A percentile compares a stretch with the other conserved stretches of the same genome.
These are phyloP conservation scores for Daldinia eschscholtzii DNA, from an alignment of 2,329 filamentous ascomycete genomes.

Conservation along the genomic window DNA sequence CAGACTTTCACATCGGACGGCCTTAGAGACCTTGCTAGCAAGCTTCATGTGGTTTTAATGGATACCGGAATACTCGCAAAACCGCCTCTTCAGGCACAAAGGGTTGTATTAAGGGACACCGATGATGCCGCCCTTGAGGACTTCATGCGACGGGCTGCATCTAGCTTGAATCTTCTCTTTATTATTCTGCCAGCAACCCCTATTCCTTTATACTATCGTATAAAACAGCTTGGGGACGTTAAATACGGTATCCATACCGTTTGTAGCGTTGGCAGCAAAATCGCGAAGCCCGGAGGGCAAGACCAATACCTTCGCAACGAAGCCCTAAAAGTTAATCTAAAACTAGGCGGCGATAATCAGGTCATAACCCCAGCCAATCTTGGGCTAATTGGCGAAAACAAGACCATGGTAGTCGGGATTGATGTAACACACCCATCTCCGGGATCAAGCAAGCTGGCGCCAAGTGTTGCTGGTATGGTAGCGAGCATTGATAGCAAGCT, in stretches of 20 bases:
- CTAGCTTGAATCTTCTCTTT: slow-evolving; percentile 57
- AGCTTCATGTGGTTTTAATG: background rate
- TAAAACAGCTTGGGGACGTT: slow-evolving; percentile 71
- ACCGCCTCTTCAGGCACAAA: background rate
- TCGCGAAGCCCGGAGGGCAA: slow-evolving; percentile 50
- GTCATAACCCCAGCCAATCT: slow-evolving; percentile 56
- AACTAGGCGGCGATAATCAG: slow-evolving; percentile 72
- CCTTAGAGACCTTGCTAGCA: background rate
- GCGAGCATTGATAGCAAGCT: slow-evolving; percentile 72
- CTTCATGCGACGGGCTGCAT: slow-evolving; percentile 3
- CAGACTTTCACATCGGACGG: background rate
- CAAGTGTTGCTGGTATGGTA: slow-evolving; percentile 78
- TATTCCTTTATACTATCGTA: slow-evolving; percentile 64
- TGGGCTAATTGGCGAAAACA: slow-evolving; percentile 60
- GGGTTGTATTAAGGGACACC: background rate
- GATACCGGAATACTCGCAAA: background rate
- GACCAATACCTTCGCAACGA: slow-evolving; percentile 66
- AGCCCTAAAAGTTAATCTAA: slow-evolving; percentile 75
- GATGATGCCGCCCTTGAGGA: background rate
- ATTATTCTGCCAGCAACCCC: slow-evolving; percentile 60
- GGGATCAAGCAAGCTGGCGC: slow-evolving; percentile 67
- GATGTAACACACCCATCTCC: slow-evolving; percentile 82
- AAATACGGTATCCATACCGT: slow-evolving; percentile 70
- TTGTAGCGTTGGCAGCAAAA: slow-evolving; percentile 65
- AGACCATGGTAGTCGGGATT: slow-evolving; percentile 79